Conservation (phyloP, 1,139 yeast species). For the Martiniozyma asiatica region DNA sequence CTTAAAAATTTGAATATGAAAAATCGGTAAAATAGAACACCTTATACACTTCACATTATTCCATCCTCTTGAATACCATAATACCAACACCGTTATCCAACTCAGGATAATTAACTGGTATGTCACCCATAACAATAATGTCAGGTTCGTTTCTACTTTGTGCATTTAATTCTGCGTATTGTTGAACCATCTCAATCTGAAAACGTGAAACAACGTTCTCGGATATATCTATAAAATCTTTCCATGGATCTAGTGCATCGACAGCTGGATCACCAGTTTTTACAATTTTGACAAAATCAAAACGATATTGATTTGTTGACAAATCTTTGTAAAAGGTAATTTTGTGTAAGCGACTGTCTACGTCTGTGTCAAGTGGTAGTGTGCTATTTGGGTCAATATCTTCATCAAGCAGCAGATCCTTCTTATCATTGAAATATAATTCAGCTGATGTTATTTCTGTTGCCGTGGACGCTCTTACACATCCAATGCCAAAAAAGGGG, state of each 20-base stretch:
- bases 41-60: constrained; percentile 1
- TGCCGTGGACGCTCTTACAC: constrained; percentile 9
- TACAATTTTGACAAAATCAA: constrained; percentile 15
- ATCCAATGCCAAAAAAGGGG: constrained; percentile 15
- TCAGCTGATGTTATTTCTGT: constrained; percentile 11
- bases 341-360: constrained; percentile 12
- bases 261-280: constrained; percentile 9
- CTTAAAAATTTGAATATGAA: background rate
- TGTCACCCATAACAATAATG: constrained; percentile 11
- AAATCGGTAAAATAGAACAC: background rate
- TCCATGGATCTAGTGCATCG: constrained; percentile 16
- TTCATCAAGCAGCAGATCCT: constrained; percentile 13
- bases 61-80: constrained; percentile 11
- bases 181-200: constrained; percentile 9
- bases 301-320: constrained; percentile 10
- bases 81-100: constrained; percentile 14
- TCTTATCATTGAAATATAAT: constrained; percentile 14
- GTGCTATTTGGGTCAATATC: constrained; percentile 8
- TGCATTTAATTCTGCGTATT: constrained; percentile 10
- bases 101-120: constrained; percentile 9
- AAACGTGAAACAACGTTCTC: constrained; percentile 5
- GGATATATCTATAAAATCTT: constrained; percentile 11
- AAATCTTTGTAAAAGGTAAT: constrained; percentile 12
- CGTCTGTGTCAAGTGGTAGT: constrained; percentile 6
- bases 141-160: constrained; percentile 16